Percentiles rank a stretch among this genome's conserved stretches.
These are phyloP conservation scores for Solanum hybrid DNA, from an alignment of 305 asterid species.

Conservation along the genomic window DNA sequence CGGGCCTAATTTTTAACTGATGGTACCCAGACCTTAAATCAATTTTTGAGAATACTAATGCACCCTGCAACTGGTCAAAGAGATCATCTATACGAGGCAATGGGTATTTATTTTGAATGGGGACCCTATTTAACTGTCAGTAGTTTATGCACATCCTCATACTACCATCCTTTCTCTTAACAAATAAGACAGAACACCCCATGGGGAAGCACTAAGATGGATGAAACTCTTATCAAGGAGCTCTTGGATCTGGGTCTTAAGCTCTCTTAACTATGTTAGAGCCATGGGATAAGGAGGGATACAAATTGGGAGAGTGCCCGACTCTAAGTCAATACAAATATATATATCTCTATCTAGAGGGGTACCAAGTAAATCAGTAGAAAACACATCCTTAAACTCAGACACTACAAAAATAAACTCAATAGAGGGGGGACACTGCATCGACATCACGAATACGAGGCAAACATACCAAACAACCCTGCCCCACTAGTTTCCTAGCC, in stretches of 20 bases:
- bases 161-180: background rate
- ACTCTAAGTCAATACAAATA: background rate
- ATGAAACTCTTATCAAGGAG: background rate
- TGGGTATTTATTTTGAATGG: no score
- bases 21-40: background rate
- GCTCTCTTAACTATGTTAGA: background rate
- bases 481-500: background rate
- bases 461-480: background rate
- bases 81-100: background rate
- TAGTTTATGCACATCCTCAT: background rate
- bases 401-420: no score
- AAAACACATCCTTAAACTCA: background rate
- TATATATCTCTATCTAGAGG: background rate
- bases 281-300: background rate
- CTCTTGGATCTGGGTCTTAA: background rate
- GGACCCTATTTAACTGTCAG: no score
- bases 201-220: no score
- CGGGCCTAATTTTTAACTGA: no score
- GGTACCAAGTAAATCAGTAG: no score
- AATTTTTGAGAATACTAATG: background rate
- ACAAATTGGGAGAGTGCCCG: background rate
- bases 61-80: background rate
- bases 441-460: background rate
- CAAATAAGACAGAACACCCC: background rate
- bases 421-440: background rate